Evolutionary conservation across 1,139 yeast species (phyloP).

Genomic region (Magnusiomyces tetraspermus): DNA sequence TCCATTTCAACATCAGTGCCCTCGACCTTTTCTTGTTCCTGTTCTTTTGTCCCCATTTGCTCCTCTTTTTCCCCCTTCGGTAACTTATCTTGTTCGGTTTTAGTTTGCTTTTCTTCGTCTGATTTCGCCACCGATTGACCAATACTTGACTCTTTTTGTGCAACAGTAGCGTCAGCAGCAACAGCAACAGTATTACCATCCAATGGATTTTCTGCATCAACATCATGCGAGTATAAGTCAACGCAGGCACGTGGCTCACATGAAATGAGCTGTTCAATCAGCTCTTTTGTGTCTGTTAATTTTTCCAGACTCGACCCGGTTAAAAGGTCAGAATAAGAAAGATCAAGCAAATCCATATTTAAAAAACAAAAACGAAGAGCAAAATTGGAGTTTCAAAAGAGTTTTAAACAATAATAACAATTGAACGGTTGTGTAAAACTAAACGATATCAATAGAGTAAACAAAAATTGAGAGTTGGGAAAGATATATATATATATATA

Average conservation of each 20-base stretch:
- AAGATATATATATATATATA: no score
- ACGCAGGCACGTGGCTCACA: conserved; percentile 3
- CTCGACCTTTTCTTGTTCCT: background rate
- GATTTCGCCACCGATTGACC: no score
- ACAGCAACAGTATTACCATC: background rate
- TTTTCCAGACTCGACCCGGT: background rate
- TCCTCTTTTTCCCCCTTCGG: background rate
- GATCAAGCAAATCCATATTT: conserved; percentile 1
- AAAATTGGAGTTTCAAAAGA: background rate
- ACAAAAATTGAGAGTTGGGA: no score
- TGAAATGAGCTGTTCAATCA: background rate
- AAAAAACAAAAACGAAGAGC: background rate
- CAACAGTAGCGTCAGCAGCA: background rate
- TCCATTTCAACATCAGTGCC: background rate
- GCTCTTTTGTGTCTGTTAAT: background rate
- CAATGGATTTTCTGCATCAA: background rate
- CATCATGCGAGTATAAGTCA: background rate
- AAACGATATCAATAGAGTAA: no score
- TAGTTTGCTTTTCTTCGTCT: no score
- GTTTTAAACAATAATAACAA: background rate
- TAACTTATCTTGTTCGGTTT: no score
- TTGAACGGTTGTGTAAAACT: background rate
- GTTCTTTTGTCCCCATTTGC: background rate
- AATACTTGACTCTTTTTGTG: no score
- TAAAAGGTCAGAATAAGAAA: background rate